These are phyloP conservation scores for Protomyces arabidopsidicola DNA, from an alignment of 1,139 yeast species.

Conservation along the genomic window DNA sequence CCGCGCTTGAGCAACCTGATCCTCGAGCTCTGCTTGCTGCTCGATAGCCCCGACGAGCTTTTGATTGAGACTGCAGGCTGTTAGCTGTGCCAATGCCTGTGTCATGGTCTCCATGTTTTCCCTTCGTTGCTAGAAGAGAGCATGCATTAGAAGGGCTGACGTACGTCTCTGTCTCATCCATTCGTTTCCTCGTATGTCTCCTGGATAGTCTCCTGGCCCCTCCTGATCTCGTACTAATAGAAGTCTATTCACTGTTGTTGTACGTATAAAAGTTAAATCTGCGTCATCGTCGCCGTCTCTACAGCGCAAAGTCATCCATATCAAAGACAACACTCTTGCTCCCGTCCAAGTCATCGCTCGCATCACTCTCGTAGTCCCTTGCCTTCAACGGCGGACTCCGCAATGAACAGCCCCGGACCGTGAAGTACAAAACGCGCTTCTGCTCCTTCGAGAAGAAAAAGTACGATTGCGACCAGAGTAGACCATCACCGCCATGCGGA, in stretches of 20 bases:
- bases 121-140: too few relatives aligned
- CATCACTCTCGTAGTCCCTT: slow-evolving; percentile 16
- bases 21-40: slow-evolving; percentile 41
- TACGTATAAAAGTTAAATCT: too few relatives aligned
- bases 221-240: too few relatives aligned
- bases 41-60: slow-evolving; percentile 41
- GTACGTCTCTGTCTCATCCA: too few relatives aligned
- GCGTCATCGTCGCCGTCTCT: too few relatives aligned
- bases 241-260: too few relatives aligned
- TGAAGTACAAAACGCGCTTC: slow-evolving; percentile 83
- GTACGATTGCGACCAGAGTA: slow-evolving; percentile 89
- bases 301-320: slow-evolving; percentile 6
- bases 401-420: slow-evolving; percentile 45
- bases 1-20: slow-evolving; percentile 37
- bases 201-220: too few relatives aligned
- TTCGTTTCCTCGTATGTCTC: too few relatives aligned
- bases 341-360: slow-evolving; percentile 12
- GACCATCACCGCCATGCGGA: slow-evolving; percentile 47
- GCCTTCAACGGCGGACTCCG: slow-evolving; percentile 23
- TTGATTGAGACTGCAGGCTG: slow-evolving; percentile 7
- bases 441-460: slow-evolving; percentile 85
- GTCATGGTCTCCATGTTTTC: too few relatives aligned
- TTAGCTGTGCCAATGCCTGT: neutral
- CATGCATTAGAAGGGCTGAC: too few relatives aligned
- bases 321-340: slow-evolving; percentile 15